These are phyloP conservation scores for Telopea speciosissima DNA, from an alignment of 177 flowering plant genomes.

Conservation along the genomic window DNA sequence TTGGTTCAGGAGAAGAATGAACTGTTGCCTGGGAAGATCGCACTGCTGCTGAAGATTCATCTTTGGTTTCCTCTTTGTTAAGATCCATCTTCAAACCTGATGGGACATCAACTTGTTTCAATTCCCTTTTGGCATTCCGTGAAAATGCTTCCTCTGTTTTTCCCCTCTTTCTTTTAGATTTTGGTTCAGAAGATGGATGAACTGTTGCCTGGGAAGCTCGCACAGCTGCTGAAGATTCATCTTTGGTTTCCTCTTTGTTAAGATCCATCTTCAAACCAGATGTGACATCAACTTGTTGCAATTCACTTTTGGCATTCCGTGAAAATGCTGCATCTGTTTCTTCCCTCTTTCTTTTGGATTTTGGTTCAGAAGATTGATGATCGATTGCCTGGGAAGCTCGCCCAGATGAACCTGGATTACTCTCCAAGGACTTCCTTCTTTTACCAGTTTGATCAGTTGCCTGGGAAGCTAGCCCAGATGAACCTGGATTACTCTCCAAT, in stretches of 20 bases:
- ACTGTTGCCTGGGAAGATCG: too few relatives aligned
- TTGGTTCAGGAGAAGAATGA: slow-evolving; percentile 2
- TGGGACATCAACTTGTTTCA: slow-evolving; percentile 18
- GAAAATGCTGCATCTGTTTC: slow-evolving; percentile 23
- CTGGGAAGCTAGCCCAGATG: too few relatives aligned
- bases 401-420: too few relatives aligned
- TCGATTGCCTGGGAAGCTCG: too few relatives aligned
- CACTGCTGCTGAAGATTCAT: slow-evolving; percentile 21
- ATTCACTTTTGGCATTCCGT: slow-evolving; percentile 19
- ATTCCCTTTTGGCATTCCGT: slow-evolving; percentile 19
- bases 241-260: slow-evolving; percentile 2
- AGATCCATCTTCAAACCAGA: slow-evolving; percentile 4
- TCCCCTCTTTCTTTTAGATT: slow-evolving; percentile 23
- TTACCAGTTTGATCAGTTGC: too few relatives aligned
- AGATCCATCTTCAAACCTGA: slow-evolving; percentile 3
- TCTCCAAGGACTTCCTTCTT: too few relatives aligned
- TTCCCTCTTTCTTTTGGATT: slow-evolving; percentile 23
- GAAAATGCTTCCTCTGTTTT: slow-evolving; percentile 23
- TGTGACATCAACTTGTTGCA: slow-evolving; percentile 19
- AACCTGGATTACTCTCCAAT: too few relatives aligned
- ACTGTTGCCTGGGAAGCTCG: too few relatives aligned
- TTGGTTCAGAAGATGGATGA: slow-evolving; percentile 5
- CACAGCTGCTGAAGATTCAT: slow-evolving; percentile 21
- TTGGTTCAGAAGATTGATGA: slow-evolving; percentile 6
- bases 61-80: slow-evolving; percentile 3